Evolutionary conservation across 1,139 yeast species (phyloP).

Genomic region (Magnusiomyces sp.): DNA sequence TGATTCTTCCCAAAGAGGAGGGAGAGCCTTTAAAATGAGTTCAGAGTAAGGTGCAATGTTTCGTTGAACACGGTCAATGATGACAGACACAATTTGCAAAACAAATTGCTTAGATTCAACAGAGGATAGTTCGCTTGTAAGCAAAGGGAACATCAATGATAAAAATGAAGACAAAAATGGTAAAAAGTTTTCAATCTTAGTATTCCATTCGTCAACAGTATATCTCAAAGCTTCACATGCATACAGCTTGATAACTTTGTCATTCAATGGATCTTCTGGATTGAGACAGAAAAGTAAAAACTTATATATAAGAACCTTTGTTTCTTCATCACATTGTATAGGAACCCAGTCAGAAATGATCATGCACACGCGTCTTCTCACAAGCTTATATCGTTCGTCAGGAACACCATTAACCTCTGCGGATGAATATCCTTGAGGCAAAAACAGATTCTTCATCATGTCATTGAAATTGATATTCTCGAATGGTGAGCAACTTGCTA

Average conservation of each 20-base stretch:
- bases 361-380: slow-evolving; percentile 68
- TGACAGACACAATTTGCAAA: slow-evolving; percentile 53
- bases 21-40: slow-evolving; percentile 53
- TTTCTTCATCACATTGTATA: slow-evolving; percentile 51
- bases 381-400: slow-evolving; percentile 43
- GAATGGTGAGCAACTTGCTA: slow-evolving; percentile 59
- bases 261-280: slow-evolving; percentile 42
- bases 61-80: slow-evolving; percentile 48
- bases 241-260: slow-evolving; percentile 66
- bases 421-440: slow-evolving; percentile 49
- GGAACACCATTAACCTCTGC: slow-evolving; percentile 16
- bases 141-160: slow-evolving; percentile 36
- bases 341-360: slow-evolving; percentile 76
- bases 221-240: slow-evolving; percentile 64
- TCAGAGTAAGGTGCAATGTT: slow-evolving; percentile 29
- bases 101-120: slow-evolving; percentile 72
- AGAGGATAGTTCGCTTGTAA: slow-evolving; percentile 42
- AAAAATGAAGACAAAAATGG: slow-evolving; percentile 56
- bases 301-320: slow-evolving; percentile 52
- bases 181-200: slow-evolving; percentile 54
- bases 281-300: slow-evolving; percentile 43
- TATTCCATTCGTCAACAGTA: slow-evolving; percentile 81
- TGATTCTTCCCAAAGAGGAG: slow-evolving; percentile 64
- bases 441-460: slow-evolving; percentile 47
- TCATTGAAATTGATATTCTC: slow-evolving; percentile 58